Evolutionary conservation across 805 yeast genomes (phyloP).

Genomic region (Wickerhamiella vanderwaltii): DNA sequence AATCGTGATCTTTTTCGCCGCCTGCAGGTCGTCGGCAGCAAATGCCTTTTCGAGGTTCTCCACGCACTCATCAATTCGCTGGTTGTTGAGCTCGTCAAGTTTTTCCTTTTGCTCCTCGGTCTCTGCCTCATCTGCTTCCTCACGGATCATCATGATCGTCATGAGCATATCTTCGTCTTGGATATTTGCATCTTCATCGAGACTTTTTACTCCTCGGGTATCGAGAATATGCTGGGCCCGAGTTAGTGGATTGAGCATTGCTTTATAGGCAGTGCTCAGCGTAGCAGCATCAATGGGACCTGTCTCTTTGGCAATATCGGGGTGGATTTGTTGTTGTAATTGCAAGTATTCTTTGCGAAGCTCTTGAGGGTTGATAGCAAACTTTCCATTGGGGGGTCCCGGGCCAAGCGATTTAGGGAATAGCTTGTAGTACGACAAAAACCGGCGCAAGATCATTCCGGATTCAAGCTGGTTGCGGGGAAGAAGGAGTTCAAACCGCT

Average conservation of each 20-base stretch:
- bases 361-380: slow-evolving; percentile 40
- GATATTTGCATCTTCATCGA: slow-evolving; percentile 34
- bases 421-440: slow-evolving; percentile 37
- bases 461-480: too few species aligned
- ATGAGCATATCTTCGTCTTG: slow-evolving; percentile 43
- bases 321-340: slow-evolving; percentile 68
- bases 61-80: slow-evolving; percentile 40
- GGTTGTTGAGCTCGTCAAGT: slow-evolving; percentile 44
- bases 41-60: slow-evolving; percentile 37
- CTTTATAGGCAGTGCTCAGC: slow-evolving; percentile 67
- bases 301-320: slow-evolving; percentile 43
- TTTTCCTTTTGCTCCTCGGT: slow-evolving; percentile 44
- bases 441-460: slow-evolving; percentile 2
- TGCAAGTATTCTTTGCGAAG: slow-evolving; percentile 64
- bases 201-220: slow-evolving; percentile 43
- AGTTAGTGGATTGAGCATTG: slow-evolving; percentile 53
- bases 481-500: too few species aligned
- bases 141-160: slow-evolving; percentile 77
- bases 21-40: slow-evolving; percentile 37
- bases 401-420: slow-evolving; percentile 67
- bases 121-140: slow-evolving; percentile 56
- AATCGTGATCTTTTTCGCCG: slow-evolving; percentile 54
- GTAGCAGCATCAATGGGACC: slow-evolving; percentile 34
- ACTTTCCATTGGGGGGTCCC: slow-evolving; percentile 47
- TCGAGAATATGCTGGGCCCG: slow-evolving; percentile 53